phyloP scores from a whole-genome alignment of 1,139 yeast genomes.

The Saccharomyces hybrid region DNA sequence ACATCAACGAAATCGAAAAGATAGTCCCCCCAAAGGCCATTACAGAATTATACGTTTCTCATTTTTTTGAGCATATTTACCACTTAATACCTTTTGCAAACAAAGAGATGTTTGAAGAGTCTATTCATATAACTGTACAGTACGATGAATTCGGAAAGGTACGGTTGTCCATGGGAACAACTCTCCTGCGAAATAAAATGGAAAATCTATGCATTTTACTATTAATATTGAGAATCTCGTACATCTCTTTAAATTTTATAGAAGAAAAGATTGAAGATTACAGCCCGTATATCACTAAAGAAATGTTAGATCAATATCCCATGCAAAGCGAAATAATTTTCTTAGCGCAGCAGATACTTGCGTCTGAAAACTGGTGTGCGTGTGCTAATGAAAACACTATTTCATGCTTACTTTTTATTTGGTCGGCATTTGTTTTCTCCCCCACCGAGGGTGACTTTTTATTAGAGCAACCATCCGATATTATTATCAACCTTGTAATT shows the following conservation, averaged over 20 bases:
- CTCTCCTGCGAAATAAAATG: slow-evolving; percentile 24
- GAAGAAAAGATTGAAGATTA: slow-evolving; percentile 11
- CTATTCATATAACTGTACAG: slow-evolving; percentile 17
- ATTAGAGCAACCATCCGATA: slow-evolving; percentile 28
- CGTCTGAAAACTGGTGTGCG: slow-evolving; percentile 25
- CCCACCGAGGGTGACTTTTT: slow-evolving; percentile 32
- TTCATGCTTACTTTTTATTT: slow-evolving; percentile 25
- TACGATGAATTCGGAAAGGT: slow-evolving; percentile 15
- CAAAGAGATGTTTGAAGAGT: slow-evolving; percentile 22
- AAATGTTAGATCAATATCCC: slow-evolving; percentile 21
- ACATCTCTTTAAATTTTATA: slow-evolving; percentile 17
- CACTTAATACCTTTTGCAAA: slow-evolving; percentile 26
- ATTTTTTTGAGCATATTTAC: slow-evolving; percentile 25
- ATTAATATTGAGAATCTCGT: slow-evolving; percentile 26
- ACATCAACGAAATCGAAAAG: slow-evolving; percentile 17
- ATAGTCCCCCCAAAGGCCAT: slow-evolving; percentile 23
- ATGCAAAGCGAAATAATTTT: slow-evolving; percentile 20
- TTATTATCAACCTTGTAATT: slow-evolving; percentile 21
- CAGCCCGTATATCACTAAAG: slow-evolving; percentile 9
- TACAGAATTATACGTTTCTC: slow-evolving; percentile 19
- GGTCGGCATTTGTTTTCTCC: slow-evolving; percentile 29
- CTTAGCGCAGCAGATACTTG: slow-evolving; percentile 20
- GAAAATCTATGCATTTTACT: slow-evolving; percentile 24
- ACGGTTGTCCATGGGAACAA: slow-evolving; percentile 20
- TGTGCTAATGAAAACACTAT: slow-evolving; percentile 29